Base-by-base conservation (phyloP, 2,329 filamentous ascomycete genomes). In the Nannizziopsis arthrosporioides region DNA sequence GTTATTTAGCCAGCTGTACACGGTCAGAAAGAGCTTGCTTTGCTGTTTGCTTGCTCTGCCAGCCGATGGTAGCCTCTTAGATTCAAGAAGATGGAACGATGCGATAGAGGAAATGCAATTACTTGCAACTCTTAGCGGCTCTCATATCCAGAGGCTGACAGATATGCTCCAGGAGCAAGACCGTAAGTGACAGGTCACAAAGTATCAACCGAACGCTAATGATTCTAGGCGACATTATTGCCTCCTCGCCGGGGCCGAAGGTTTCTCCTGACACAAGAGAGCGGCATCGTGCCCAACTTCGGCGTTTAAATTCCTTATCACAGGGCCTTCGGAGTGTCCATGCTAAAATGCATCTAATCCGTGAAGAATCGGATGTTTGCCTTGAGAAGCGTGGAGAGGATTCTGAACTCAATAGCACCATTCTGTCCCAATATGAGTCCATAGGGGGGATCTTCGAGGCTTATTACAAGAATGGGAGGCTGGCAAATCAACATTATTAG, bases 361-460 rank as follows among this genome's bases (percentile, higher is more conserved):
- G 87, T 43, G 92, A 98, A 63, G 88, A 95, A 64, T 93, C 88
- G 0, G 86, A 85, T 60, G 78, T 78, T 51, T 80, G 80, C 38
- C 68, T 94, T 22, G 85, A 94, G 58, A 80, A 83, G 56, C 80
- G 84, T 34, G 78, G 85, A 14, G 61, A 69, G 52, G 63, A 73
- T 4, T 78, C 80, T 3, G 85, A 94, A 55, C 75, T 94, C 12
- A 86, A 85, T 0, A 77, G 82, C 0, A 81, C 80, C 53, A 74
- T 96, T 35, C 82, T 94, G 74, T 70, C 81, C 17, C 92, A 96
- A 60, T 98, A 96, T 64, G 92, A 98, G 49, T 90, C 88, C 3
- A 93, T 98, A 54, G 92, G 92, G 74, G 81, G 19, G 92, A 98
- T 60, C 74, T 98, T 39, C 83, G 83, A 62, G 77, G 82, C 38